Evolutionary conservation across 352 stramenopile genomes (phyloP), one percentile per base, ranked within the genome.

Genomic region (Phytophthora kernoviae): DNA sequence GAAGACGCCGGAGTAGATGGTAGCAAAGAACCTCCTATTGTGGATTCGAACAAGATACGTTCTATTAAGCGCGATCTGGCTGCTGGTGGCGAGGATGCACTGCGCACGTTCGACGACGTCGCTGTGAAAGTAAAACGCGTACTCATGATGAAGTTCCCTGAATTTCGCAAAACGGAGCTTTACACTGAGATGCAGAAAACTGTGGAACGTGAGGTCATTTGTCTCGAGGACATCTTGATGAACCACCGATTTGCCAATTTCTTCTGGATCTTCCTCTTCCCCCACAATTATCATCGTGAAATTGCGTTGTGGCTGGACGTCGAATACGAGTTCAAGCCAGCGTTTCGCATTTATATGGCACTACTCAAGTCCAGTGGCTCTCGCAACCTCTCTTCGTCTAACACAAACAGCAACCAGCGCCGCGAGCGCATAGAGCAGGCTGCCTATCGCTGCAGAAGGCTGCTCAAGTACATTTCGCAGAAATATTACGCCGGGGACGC

Each of bases 181-280:
- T 95, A 90, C 51, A 59, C 59, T 20, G 87, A 95, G 53, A 93
- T 95, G 87, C 73, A 81, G 43, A 85, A 83, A 54, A 87, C 79
- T 11, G 84, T 93, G 17, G 75, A 88, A 54, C 81, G 87, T 17
- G 82, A 93, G 70, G 81, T 95, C 32, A 87, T 95, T 15, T 82
- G 73, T 12, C 68, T 95, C 1, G 87, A 95, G 46, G 85, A 92
- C 27, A 92, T 95, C 8, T 52, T 95, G 59, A 91, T 95, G 81
- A 95, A 95, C 53, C 87, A 93, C 43, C 81, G 85, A 4, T 91
- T 95, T 48, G 85, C 83, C 34, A 92, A 93, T 47, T 95, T 93
- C 59, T 95, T 95, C 42, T 93, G 82, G 84, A 84, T 93, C n/a
- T 95, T 95, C 56, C 58, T 91, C 15, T 95, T 95, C 50, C 87